phyloP scores from a whole-genome alignment of 805 yeast genomes.

The Ogataea paradorogensis region DNA sequence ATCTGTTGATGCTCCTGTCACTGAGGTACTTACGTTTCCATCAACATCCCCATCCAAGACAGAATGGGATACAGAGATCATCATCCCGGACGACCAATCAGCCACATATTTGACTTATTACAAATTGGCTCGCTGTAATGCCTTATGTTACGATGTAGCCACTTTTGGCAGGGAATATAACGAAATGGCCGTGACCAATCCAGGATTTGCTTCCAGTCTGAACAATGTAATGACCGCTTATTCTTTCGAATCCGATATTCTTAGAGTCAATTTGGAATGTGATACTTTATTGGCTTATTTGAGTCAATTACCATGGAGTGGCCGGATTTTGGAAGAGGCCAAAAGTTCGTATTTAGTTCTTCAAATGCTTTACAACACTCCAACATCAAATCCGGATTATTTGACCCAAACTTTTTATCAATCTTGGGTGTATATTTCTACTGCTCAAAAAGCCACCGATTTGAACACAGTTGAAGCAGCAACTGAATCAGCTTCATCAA shows the following conservation, averaged over 20 bases:
- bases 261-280: constrained; percentile 6
- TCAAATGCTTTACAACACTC: constrained; percentile 5
- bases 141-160: constrained; percentile 8
- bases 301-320: constrained; percentile 9
- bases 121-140: constrained; percentile 12
- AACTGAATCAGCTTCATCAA: constrained; percentile 1
- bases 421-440: constrained; percentile 8
- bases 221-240: constrained; percentile 1
- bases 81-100: constrained; percentile 6
- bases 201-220: constrained; percentile 6
- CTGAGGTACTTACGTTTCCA: background rate
- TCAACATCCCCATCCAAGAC: background rate
- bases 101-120: constrained; percentile 3
- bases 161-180: constrained; percentile 11
- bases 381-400: constrained; percentile 2
- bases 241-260: constrained; percentile 3
- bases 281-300: constrained; percentile 4
- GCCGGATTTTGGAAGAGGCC: constrained; percentile 8
- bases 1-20: constrained; percentile 3
- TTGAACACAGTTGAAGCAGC: background rate
- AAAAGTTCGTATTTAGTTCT: constrained; percentile 7
- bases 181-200: constrained; percentile 7
- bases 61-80: constrained; percentile 11
- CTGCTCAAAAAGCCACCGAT: background rate
- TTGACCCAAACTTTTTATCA: constrained; percentile 8